phyloP scores from a whole-genome alignment of 371 early-diverging fungal species.

The Apophysomyces sp. region DNA sequence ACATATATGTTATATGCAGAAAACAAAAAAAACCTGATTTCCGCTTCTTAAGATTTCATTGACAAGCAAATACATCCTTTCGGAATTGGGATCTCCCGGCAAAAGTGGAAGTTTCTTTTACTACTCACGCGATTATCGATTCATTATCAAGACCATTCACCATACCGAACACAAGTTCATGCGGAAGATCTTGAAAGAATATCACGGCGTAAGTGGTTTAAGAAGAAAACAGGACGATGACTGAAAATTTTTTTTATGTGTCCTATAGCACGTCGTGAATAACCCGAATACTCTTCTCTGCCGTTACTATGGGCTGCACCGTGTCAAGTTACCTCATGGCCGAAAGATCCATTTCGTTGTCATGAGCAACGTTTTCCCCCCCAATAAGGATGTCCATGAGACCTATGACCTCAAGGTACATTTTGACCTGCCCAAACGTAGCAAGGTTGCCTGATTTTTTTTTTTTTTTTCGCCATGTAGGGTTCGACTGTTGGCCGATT shows the following conservation, averaged over 20 bases:
- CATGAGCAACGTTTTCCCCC: conserved; percentile 98
- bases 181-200: conserved; percentile 82
- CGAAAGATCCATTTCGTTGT: conserved; percentile 97
- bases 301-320: conserved; percentile 93
- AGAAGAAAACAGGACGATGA: background rate
- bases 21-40: no score
- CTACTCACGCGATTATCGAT: conserved; percentile 95
- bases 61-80: conserved; percentile 95
- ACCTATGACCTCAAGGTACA: conserved; percentile 91
- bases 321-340: conserved; percentile 92
- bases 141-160: conserved; percentile 98
- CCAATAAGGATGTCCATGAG: conserved; percentile 96
- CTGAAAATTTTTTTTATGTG: background rate
- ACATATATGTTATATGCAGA: background rate
- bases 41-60: conserved; percentile 72
- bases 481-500: conserved; percentile 86
- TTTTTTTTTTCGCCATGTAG: conserved; percentile 14
- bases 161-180: conserved; percentile 94
- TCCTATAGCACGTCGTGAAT: conserved; percentile 73
- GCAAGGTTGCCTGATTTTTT: background rate
- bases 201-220: conserved; percentile 64
- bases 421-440: background rate
- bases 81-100: conserved; percentile 95
- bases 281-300: conserved; percentile 93
- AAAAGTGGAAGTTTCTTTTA: conserved; percentile 98